Evolutionary conservation across 495 filamentous ascomycete genomes (phyloP).

Genomic region (Chlorociboria aeruginascens): DNA sequence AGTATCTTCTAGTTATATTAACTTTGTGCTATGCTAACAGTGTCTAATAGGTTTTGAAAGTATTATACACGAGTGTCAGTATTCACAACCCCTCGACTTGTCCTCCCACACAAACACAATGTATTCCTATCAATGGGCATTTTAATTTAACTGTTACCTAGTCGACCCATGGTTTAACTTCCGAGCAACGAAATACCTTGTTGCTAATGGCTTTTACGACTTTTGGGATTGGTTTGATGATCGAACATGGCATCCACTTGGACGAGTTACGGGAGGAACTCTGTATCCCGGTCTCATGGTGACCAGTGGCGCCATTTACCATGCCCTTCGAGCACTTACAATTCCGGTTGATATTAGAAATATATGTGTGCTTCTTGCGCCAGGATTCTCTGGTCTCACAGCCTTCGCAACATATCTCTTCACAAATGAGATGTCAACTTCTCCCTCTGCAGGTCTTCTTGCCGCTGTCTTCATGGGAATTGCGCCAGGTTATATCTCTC

Average conservation of each 20-base stretch:
- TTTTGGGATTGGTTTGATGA: constrained; percentile 99
- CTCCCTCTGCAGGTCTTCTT: constrained; percentile 86
- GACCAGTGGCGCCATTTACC: constrained; percentile 94
- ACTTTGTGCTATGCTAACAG: too few relatives aligned
- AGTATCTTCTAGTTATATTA: too few relatives aligned
- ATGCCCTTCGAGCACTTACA: constrained; percentile 79
- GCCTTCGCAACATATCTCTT: constrained; percentile 90
- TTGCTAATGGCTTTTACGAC: constrained; percentile 92
- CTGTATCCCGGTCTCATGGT: constrained; percentile 99
- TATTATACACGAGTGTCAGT: constrained; percentile 98
- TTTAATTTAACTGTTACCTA: constrained; percentile 28
- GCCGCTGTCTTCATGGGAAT: constrained; percentile 97
- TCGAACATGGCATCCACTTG: constrained; percentile 98
- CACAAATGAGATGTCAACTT: constrained; percentile 89
- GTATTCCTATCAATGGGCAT: too few relatives aligned
- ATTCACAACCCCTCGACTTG: constrained; percentile 1
- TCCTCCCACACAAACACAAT: neutral
- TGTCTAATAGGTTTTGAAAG: constrained; percentile 76
- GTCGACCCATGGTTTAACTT: constrained; percentile 99
- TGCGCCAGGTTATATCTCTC: constrained; percentile 90
- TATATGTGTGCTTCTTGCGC: constrained; percentile 93
- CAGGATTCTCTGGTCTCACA: constrained; percentile 90
- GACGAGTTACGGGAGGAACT: constrained; percentile 95
- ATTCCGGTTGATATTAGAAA: constrained; percentile 98
- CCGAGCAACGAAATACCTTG: constrained; percentile 92